A percentile compares a stretch with the other conserved stretches of the same genome.
Evolutionary conservation across 2,329 filamentous ascomycete species (phyloP).

Genomic region (Madurella mycetomatis): DNA sequence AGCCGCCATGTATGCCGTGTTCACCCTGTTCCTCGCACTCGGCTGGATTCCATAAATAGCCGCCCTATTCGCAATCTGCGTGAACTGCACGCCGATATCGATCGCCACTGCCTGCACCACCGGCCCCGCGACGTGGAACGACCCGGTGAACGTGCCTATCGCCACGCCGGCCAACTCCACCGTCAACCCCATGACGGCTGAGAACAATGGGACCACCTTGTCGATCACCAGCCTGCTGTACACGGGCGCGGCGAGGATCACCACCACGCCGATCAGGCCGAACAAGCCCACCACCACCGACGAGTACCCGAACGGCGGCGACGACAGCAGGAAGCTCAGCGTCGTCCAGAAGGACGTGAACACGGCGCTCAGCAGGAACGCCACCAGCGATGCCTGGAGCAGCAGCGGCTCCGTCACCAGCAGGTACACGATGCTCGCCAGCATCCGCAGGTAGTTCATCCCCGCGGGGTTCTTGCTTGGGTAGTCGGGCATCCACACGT

Average conservation of each 20-base stretch:
- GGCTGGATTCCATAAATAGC: conserved; percentile 69
- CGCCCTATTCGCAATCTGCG: conserved; percentile 68
- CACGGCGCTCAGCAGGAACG: conserved; percentile 52
- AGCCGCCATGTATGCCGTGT: conserved; percentile 76
- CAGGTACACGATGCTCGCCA: conserved; percentile 62
- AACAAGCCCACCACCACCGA: conserved; percentile 71
- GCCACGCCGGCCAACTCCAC: conserved; percentile 58
- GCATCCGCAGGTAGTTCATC: conserved; percentile 60
- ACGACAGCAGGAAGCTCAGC: conserved; percentile 71
- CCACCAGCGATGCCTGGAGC: conserved; percentile 63
- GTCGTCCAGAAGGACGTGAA: conserved; percentile 59
- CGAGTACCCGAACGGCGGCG: conserved; percentile 62
- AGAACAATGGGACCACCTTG: conserved; percentile 62
- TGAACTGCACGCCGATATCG: conserved; percentile 68
- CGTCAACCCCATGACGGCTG: conserved; percentile 57
- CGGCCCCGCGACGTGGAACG: conserved; percentile 63
- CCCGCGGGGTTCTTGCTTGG: conserved; percentile 65
- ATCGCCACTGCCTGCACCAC: conserved; percentile 66
- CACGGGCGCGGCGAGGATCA: conserved; percentile 63
- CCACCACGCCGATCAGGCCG: conserved; percentile 68
- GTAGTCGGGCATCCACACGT: conserved; percentile 75
- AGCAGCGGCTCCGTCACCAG: conserved; percentile 62
- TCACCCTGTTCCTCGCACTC: conserved; percentile 68
- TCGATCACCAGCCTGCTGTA: conserved; percentile 70
- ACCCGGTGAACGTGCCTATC: conserved; percentile 66